A percentile compares a stretch with the other conserved stretches of the same genome.
Evolutionary conservation across 495 filamentous ascomycete genomes (phyloP).

Genomic region (Barbatosphaeria neglecta): DNA sequence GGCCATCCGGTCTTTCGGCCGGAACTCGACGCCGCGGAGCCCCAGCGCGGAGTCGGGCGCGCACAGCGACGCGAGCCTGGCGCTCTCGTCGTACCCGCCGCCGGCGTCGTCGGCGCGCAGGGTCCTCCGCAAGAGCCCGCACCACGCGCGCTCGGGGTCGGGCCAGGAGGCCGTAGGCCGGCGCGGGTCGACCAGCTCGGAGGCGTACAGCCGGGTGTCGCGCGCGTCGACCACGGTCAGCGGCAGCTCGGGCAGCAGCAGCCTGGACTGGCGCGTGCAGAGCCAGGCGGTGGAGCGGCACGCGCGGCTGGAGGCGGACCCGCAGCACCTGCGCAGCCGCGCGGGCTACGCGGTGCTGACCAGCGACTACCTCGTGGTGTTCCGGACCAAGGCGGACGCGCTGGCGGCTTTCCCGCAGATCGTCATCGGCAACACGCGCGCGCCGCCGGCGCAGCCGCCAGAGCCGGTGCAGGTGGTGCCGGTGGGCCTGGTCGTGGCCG

Average conservation of each 20-base stretch:
- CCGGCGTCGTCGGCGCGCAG: too few species aligned
- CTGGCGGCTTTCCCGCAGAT: constrained; percentile 25
- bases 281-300: constrained; percentile 35
- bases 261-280: constrained; percentile 18
- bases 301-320: constrained; percentile 70
- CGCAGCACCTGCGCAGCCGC: constrained; percentile 71
- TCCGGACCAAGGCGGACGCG: constrained; percentile 62
- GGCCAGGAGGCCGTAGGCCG: constrained; percentile 7
- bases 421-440: constrained; percentile 4
- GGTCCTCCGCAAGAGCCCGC: constrained; percentile 17
- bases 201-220: constrained; percentile 13
- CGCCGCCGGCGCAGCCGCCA: constrained; percentile 6
- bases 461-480: constrained; percentile 38
- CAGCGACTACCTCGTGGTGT: constrained; percentile 67
- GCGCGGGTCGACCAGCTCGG: constrained; percentile 14
- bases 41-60: constrained; percentile 1
- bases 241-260: constrained; percentile 4
- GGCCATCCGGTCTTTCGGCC: constrained; percentile 11
- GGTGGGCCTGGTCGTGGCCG: constrained; percentile 62
- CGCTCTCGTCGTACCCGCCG: too few species aligned
- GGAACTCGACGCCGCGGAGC: constrained; percentile 2
- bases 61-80: constrained; percentile 1
- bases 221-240: constrained; percentile 9
- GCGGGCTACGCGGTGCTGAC: constrained; percentile 89
- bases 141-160: constrained; percentile 8